Evolutionary conservation across 2,329 filamentous ascomycete species (phyloP), one percentile per base, ranked within the genome.

Genomic region (Cryphonectria nitschkei): DNA sequence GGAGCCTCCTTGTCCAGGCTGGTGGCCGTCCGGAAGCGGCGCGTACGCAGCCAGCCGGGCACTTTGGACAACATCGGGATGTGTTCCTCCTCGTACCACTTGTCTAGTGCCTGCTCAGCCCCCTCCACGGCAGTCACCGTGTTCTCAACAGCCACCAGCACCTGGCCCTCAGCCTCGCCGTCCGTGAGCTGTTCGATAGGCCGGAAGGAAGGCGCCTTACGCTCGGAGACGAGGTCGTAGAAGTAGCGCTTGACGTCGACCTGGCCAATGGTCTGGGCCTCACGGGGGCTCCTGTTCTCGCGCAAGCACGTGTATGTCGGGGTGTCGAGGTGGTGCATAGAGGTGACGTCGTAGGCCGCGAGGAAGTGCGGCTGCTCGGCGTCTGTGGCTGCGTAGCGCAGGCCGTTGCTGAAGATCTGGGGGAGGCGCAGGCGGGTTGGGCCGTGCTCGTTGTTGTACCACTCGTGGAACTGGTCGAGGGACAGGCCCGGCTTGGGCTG

Each of bases 381-480:
- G 78, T 95, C 92, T 22, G 83, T 87, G 11, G 92, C 91, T 37
- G 85, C 87, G 82, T 94, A 97, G 60, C 94, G 91, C 75, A 96
- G 90, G 71, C 94, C 94, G 79, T 93, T 96, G 75, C 82, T 79
- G 78, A 89, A 89, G 78, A 95, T 90, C 76, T 92, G 90, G 4
- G 92, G 89, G 19, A 97, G 83, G 65, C 93, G 91, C 8, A 97
- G 87, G 64, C 94, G 91, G 22, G 90, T 88, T 26, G 94, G 94
- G 68, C 94, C 94, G 82, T 97, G 94, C 83, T 97, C 94, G 80
- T 94, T 96, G 83, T 97, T 95, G 84, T 97, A 97, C 93, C 93
- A 95, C 79, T 97, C 93, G 81, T 97, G 92, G 82, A 97, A 97
- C 77, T 93, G 89, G 73, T 88, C 84, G 64, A 86, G 81, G 69